Conservation (phyloP, 768 basidiomycete species). For the Mycena albidolilacea region DNA sequence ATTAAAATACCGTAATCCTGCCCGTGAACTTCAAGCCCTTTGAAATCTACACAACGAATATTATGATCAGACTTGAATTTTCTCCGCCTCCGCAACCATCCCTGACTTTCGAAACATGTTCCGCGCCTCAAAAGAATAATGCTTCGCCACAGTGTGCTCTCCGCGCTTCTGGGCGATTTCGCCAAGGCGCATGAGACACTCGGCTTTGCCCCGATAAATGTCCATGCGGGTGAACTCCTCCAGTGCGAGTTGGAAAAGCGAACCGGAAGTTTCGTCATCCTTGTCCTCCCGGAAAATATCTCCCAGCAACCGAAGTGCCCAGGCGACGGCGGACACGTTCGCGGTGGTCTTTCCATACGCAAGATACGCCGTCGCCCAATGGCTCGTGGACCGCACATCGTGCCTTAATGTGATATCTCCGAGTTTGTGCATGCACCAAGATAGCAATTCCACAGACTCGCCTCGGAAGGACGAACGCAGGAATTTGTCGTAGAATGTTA, state of each 20-base stretch:
- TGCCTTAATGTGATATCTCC: constrained; percentile 11
- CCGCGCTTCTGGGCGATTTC: not conserved
- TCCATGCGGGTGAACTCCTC: constrained; percentile 20
- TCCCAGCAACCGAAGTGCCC: constrained; percentile 11
- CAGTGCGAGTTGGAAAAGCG: constrained; percentile 15
- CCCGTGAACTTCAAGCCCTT: too few relatives aligned
- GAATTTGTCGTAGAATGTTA: constrained; percentile 5
- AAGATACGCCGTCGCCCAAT: constrained; percentile 18
- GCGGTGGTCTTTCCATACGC: constrained; percentile 8
- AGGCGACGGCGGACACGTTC: not conserved
- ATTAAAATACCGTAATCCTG: too few relatives aligned
- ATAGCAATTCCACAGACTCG: not conserved
- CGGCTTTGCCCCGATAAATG: constrained; percentile 4
- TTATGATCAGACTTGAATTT: not conserved
- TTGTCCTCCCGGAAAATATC: constrained; percentile 5
- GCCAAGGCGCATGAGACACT: not conserved
- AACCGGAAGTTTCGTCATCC: not conserved
- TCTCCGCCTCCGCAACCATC: not conserved
- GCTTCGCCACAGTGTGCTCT: not conserved
- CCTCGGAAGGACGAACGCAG: not conserved
- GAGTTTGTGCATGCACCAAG: not conserved
- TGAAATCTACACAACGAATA: not conserved
- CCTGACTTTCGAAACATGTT: not conserved
- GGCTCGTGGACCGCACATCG: constrained; percentile 6
- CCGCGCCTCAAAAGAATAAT: not conserved